Evolutionary conservation across 2,329 filamentous ascomycete species (phyloP).

Genomic region (Botrytis elliptica): DNA sequence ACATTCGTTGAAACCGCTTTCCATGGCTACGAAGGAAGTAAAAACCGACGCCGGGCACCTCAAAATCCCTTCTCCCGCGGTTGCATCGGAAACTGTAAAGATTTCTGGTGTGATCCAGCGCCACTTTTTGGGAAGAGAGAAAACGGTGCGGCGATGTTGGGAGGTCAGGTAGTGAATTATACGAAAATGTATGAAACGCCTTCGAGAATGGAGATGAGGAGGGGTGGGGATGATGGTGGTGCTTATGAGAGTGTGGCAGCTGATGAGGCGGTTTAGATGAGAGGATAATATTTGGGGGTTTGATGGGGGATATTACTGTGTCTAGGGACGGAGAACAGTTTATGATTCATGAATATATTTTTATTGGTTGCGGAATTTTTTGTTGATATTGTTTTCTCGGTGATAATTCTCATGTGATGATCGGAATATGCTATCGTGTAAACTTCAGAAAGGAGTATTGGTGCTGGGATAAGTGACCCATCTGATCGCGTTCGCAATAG

Average conservation of each 20-base stretch:
- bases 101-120: constrained; percentile 93
- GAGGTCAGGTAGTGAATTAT: constrained; percentile 80
- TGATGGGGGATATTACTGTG: neutral
- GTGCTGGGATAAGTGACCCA: neutral
- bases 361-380: neutral
- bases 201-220: constrained; percentile 41
- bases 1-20: constrained; percentile 90
- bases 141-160: constrained; percentile 72
- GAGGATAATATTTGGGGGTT: neutral
- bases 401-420: neutral
- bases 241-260: constrained; percentile 36
- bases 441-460: neutral
- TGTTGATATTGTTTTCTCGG: neutral
- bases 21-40: constrained; percentile 60
- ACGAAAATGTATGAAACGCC: constrained; percentile 83
- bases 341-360: constrained; percentile 11
- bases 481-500: neutral
- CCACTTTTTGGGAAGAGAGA: constrained; percentile 75
- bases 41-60: constrained; percentile 50
- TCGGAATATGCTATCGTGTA: neutral
- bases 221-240: constrained; percentile 27
- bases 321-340: neutral
- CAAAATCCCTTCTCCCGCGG: constrained; percentile 83
- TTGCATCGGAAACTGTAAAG: constrained; percentile 82
- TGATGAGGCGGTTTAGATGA: constrained; percentile 35